Conservation (phyloP, 139 green algal species). For the Micromonas pusilla region DNA sequence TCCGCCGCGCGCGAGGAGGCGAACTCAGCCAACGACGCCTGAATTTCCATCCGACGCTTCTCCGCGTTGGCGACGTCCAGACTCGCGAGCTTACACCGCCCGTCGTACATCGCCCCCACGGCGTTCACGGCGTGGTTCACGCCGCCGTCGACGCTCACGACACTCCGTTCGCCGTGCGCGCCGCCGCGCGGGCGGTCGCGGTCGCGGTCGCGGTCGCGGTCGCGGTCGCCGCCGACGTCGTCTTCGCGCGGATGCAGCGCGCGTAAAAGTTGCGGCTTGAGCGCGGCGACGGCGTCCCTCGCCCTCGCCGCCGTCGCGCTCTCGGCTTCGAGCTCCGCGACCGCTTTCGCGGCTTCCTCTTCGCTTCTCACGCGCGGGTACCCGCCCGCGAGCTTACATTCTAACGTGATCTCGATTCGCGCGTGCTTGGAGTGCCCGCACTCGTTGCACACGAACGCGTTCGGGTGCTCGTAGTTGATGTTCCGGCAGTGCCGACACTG, state of each 20-base stretch:
- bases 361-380: background rate
- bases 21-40: too few species aligned
- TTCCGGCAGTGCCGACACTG: slow-evolving; percentile 54
- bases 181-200: too few species aligned
- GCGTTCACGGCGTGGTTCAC: background rate
- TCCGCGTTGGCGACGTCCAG: background rate
- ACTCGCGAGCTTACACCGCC: background rate
- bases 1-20: too few species aligned
- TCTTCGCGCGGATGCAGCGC: background rate
- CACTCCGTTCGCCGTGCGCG: too few species aligned
- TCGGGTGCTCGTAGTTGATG: slow-evolving; percentile 58
- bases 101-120: background rate
- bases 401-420: slow-evolving; percentile 40
- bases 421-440: slow-evolving; percentile 50
- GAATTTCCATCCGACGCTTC: background rate
- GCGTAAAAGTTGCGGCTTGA: background rate
- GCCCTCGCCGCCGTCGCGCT: background rate
- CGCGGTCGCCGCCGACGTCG: background rate
- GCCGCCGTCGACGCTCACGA: background rate
- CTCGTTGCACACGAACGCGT: slow-evolving; percentile 54
- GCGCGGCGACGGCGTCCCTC: background rate
- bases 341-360: background rate
- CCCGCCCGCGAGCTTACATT: background rate
- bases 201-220: too few species aligned
- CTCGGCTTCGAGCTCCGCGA: background rate